A percentile compares a stretch with the other conserved stretches of the same genome.
Evolutionary conservation across 2,329 filamentous ascomycete species (phyloP).

Genomic region (Penicillium sp.): DNA sequence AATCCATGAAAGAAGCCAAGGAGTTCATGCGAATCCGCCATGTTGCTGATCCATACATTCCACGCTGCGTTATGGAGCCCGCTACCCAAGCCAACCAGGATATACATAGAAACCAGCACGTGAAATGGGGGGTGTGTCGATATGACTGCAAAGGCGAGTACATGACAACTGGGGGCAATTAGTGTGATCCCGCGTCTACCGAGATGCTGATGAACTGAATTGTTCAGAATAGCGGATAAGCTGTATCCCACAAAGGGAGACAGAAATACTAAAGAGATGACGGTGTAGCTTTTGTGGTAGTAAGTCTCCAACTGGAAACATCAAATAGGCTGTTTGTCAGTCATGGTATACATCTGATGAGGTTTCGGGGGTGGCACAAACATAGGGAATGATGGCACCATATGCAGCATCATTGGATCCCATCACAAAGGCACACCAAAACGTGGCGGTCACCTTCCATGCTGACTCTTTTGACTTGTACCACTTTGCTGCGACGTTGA

Average conservation of each 20-base stretch:
- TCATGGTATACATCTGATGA: not conserved
- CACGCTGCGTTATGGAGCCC: conserved; percentile 52
- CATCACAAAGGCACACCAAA: conserved; percentile 24
- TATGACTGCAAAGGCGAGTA: conserved; percentile 32
- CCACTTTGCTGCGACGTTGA: conserved; percentile 23
- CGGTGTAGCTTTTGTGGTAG: conserved; percentile 43
- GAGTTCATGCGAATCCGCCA: conserved; percentile 70
- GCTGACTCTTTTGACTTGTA: conserved; percentile 21
- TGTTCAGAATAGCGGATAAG: conserved; percentile 46
- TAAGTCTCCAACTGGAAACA: conserved; percentile 43
- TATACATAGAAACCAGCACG: conserved; percentile 34
- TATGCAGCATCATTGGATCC: conserved; percentile 26
- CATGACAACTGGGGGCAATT: conserved; percentile 47
- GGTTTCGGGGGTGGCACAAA: conserved; percentile 5
- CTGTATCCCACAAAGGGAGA: conserved; percentile 51
- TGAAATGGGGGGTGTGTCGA: conserved; percentile 38
- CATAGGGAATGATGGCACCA: conserved; percentile 21
- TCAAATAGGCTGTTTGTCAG: not conserved
- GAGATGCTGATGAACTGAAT: conserved; percentile 42
- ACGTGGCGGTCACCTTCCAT: conserved; percentile 21
- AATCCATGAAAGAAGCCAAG: conserved; percentile 70
- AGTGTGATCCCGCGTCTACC: conserved; percentile 74
- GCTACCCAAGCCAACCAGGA: conserved; percentile 39
- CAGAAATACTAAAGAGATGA: conserved; percentile 51
- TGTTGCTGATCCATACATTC: conserved; percentile 66